Percentiles rank a stretch among this genome's conserved stretches.
These are phyloP conservation scores for Brassica incana DNA, from an alignment of 345 rosid species.

Conservation along the genomic window DNA sequence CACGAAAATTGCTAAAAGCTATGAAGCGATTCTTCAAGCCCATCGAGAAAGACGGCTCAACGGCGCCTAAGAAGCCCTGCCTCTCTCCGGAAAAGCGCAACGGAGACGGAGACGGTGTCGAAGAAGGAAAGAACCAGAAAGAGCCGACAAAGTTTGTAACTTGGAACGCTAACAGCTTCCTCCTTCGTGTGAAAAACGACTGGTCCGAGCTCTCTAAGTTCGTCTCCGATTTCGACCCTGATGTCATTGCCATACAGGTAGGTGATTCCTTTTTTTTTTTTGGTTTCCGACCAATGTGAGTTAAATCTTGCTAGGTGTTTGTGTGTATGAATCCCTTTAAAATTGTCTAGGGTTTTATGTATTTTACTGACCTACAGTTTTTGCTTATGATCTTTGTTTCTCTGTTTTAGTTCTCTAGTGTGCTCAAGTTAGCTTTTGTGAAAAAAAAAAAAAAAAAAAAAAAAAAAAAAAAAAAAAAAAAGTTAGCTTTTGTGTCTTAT, in stretches of 20 bases:
- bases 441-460: too few species aligned
- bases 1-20: not conserved
- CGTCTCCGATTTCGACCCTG: conserved; percentile 68
- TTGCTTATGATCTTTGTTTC: not conserved
- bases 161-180: conserved; percentile 96
- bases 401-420: conserved; percentile 7
- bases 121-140: conserved; percentile 35
- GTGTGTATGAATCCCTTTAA: not conserved
- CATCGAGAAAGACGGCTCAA: conserved; percentile 65
- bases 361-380: not conserved
- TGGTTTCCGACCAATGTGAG: conserved; percentile 1
- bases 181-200: conserved; percentile 87
- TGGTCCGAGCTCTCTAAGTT: conserved; percentile 79
- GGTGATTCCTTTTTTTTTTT: not conserved
- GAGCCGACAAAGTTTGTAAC: conserved; percentile 82
- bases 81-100: conserved; percentile 42
- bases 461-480: too few species aligned
- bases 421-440: not conserved
- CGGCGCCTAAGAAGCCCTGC: conserved; percentile 67
- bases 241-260: conserved; percentile 88
- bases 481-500: not conserved
- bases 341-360: conserved; percentile 23
- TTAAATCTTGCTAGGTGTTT: conserved; percentile 15
- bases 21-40: conserved; percentile 99
- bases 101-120: conserved; percentile 21